Conservation (phyloP, 345 rosid genomes). For the Salix udensis region DNA sequence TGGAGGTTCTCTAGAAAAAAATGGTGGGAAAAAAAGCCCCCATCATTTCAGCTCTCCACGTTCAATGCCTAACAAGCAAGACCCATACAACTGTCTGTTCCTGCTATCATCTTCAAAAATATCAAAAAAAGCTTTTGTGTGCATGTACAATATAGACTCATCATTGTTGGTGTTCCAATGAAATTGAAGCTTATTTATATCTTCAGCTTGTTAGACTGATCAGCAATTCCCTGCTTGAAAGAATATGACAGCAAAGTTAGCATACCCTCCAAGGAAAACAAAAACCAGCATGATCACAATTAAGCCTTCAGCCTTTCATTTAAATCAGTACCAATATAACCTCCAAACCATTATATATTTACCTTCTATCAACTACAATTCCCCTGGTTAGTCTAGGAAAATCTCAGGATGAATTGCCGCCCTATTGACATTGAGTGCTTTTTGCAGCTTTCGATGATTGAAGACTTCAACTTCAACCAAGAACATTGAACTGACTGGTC, state of each 20-base stretch:
- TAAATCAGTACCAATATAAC: background rate
- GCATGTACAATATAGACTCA: constrained; percentile 1
- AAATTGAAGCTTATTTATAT: constrained; percentile 1
- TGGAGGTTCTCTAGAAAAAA: background rate
- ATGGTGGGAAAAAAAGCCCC: background rate
- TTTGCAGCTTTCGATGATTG: constrained; percentile 67
- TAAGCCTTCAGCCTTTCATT: background rate
- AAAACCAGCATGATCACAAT: background rate
- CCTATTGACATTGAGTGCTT: constrained; percentile 62
- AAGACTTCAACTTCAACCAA: constrained; percentile 76
- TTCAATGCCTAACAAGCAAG: background rate
- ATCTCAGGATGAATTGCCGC: constrained; percentile 75
- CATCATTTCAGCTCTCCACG: background rate
- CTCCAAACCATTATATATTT: background rate
- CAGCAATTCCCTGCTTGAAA: constrained; percentile 21
- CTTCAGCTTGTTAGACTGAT: background rate
- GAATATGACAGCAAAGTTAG: background rate
- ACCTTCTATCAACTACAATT: constrained; percentile 29
- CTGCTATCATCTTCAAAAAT: background rate
- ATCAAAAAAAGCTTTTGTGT: background rate
- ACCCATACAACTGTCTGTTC: background rate
- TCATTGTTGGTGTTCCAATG: constrained; percentile 1
- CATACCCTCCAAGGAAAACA: background rate
- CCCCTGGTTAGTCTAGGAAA: constrained; percentile 36
- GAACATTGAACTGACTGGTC: constrained; percentile 85